Evolutionary conservation across 305 asterid genomes (phyloP).

Genomic region (Rubia balearica): DNA sequence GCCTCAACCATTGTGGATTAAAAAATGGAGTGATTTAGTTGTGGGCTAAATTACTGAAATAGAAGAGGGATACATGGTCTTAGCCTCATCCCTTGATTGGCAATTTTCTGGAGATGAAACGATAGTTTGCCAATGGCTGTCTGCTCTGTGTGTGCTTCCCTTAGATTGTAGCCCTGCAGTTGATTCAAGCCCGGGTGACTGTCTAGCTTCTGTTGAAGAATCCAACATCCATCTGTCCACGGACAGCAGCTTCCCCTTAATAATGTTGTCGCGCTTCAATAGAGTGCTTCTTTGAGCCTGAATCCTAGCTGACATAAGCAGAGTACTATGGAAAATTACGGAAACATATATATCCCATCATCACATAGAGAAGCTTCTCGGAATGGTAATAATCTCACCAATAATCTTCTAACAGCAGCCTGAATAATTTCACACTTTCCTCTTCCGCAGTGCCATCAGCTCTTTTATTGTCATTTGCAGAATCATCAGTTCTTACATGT

Average conservation of each 20-base stretch:
- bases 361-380: neutral
- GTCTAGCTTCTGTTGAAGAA: constrained; percentile 41
- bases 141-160: constrained; percentile 29
- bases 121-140: constrained; percentile 26
- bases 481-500: constrained; percentile 14
- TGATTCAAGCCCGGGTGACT: constrained; percentile 29
- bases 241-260: constrained; percentile 84
- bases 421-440: constrained; percentile 51
- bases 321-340: neutral
- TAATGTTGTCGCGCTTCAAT: constrained; percentile 49
- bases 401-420: constrained; percentile 60
- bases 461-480: constrained; percentile 9
- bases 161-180: constrained; percentile 28
- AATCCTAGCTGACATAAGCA: constrained; percentile 12
- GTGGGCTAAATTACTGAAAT: too few relatives aligned
- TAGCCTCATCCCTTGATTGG: constrained; percentile 28
- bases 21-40: too few relatives aligned
- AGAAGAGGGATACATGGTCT: too few relatives aligned
- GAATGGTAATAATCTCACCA: constrained; percentile 39
- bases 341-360: neutral
- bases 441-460: constrained; percentile 40
- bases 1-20: too few relatives aligned
- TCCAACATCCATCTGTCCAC: constrained; percentile 96
- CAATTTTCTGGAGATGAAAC: constrained; percentile 30
- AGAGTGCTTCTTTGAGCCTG: constrained; percentile 58